A percentile compares a stretch with the other conserved stretches of the same genome.
Conservation (phyloP, 139 green algal species). For the Nannochloris sp. region DNA sequence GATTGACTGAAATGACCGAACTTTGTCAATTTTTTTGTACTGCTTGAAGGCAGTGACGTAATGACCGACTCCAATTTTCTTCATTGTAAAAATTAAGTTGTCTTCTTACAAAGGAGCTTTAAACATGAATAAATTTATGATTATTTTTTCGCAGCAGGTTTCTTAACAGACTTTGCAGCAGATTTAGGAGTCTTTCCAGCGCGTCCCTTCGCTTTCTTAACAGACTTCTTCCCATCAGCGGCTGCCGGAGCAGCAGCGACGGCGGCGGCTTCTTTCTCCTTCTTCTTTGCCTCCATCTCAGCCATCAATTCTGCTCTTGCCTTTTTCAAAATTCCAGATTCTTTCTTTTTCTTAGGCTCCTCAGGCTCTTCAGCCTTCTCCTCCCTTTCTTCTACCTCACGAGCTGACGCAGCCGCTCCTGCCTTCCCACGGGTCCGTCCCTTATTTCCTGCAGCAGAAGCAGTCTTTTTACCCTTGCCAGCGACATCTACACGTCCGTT, state of each 20-base stretch:
- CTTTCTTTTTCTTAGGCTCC: slow-evolving; percentile 13
- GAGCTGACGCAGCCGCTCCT: neutral
- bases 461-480: neutral
- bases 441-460: neutral
- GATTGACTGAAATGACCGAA: too few species aligned
- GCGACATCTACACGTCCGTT: neutral
- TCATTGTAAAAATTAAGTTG: too few species aligned
- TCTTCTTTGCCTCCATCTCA: slow-evolving; percentile 17
- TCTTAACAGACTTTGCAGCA: too few species aligned
- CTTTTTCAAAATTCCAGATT: slow-evolving; percentile 28
- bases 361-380: neutral
- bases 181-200: neutral
- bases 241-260: neutral
- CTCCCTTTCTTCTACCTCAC: neutral
- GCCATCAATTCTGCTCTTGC: slow-evolving; percentile 28
- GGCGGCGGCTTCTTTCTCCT: neutral
- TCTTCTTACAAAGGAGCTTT: too few species aligned
- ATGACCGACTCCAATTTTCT: too few species aligned
- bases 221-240: neutral
- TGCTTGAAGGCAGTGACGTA: too few species aligned
- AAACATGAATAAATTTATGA: too few species aligned
- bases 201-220: neutral
- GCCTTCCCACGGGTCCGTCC: neutral
- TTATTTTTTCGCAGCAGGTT: too few species aligned
- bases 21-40: too few species aligned